phyloP scores from a whole-genome alignment of 1,284 basidiomycete genomes.

The Sanghuangporus weigelae region DNA sequence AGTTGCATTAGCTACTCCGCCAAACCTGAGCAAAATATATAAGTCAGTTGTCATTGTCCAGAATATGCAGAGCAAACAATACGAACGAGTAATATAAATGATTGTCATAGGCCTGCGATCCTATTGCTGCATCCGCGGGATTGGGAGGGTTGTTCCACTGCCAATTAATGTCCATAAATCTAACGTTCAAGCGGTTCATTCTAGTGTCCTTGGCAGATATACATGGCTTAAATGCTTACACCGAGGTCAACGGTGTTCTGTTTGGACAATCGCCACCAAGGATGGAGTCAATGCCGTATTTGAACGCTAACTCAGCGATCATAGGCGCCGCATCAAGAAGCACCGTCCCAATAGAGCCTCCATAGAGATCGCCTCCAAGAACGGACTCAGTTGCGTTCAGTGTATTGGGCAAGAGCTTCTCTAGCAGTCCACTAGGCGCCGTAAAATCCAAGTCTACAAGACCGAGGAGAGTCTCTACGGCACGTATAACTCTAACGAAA shows the following conservation, averaged over 20 bases:
- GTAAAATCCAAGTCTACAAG: slow-evolving; percentile 28
- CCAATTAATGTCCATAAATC: slow-evolving; percentile 78
- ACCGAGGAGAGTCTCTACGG: slow-evolving; percentile 57
- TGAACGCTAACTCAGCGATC: slow-evolving; percentile 35
- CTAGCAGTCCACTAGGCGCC: slow-evolving; percentile 1
- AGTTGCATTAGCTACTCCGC: slow-evolving; percentile 64
- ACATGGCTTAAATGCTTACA: slow-evolving; percentile 28
- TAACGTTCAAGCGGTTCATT: slow-evolving; percentile 24
- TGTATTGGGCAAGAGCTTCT: slow-evolving; percentile 17
- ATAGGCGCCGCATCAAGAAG: slow-evolving; percentile 46
- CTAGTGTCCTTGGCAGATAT: not conserved
- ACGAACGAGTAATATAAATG: slow-evolving; percentile 70
- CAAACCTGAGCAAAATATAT: slow-evolving; percentile 38
- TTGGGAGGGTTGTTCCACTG: slow-evolving; percentile 63
- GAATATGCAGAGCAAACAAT: not conserved
- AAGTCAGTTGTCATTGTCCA: not conserved
- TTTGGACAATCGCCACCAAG: slow-evolving; percentile 24
- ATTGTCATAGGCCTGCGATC: slow-evolving; percentile 72
- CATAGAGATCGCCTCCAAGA: slow-evolving; percentile 12
- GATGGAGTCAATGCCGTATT: slow-evolving; percentile 30
- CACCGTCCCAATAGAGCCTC: slow-evolving; percentile 40
- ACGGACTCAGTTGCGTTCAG: slow-evolving; percentile 14
- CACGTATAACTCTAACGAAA: slow-evolving; percentile 63
- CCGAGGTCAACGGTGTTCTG: slow-evolving; percentile 42
- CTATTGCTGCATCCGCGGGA: slow-evolving; percentile 59